Conservation (phyloP, 1,139 yeast genomes). For the Protomyces arabidopsidicola region DNA sequence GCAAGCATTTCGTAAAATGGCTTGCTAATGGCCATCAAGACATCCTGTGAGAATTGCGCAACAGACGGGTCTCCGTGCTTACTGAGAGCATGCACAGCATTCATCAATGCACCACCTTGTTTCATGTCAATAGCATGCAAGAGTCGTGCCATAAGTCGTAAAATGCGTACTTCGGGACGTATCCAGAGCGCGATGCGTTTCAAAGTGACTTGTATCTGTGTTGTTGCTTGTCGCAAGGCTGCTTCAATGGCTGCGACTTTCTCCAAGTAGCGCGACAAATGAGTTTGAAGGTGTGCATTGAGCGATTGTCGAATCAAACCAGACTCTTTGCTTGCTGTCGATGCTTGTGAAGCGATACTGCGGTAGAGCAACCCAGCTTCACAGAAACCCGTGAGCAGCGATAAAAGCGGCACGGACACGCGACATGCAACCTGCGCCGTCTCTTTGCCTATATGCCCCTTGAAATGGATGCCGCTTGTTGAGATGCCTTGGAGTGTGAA, state of each 20-base stretch:
- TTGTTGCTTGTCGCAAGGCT: slow-evolving; percentile 35
- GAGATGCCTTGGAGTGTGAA: neutral
- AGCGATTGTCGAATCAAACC: slow-evolving; percentile 49
- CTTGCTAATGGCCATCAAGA: slow-evolving; percentile 50
- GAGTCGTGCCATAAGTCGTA: slow-evolving; percentile 53
- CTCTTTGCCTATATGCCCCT: neutral
- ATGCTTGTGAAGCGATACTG: slow-evolving; percentile 44
- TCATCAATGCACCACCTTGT: slow-evolving; percentile 55
- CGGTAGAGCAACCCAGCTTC: slow-evolving; percentile 72
- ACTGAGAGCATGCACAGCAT: slow-evolving; percentile 50
- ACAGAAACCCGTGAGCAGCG: slow-evolving; percentile 53
- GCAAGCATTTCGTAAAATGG: slow-evolving; percentile 63
- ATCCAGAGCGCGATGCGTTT: slow-evolving; percentile 47
- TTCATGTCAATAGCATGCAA: slow-evolving; percentile 42
- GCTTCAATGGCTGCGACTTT: slow-evolving; percentile 53
- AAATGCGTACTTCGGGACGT: slow-evolving; percentile 49
- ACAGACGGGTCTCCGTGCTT: slow-evolving; percentile 62
- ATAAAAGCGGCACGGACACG: slow-evolving; percentile 56
- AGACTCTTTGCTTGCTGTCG: slow-evolving; percentile 37
- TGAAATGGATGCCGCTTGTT: neutral
- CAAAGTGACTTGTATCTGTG: slow-evolving; percentile 38
- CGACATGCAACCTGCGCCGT: neutral
- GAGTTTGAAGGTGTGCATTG: slow-evolving; percentile 51
- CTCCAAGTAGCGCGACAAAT: slow-evolving; percentile 53
- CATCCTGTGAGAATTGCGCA: slow-evolving; percentile 43